A percentile compares a stretch with the other conserved stretches of the same genome.
Conservation (phyloP, 1,284 basidiomycete species). For the Wallemia mellicola region DNA sequence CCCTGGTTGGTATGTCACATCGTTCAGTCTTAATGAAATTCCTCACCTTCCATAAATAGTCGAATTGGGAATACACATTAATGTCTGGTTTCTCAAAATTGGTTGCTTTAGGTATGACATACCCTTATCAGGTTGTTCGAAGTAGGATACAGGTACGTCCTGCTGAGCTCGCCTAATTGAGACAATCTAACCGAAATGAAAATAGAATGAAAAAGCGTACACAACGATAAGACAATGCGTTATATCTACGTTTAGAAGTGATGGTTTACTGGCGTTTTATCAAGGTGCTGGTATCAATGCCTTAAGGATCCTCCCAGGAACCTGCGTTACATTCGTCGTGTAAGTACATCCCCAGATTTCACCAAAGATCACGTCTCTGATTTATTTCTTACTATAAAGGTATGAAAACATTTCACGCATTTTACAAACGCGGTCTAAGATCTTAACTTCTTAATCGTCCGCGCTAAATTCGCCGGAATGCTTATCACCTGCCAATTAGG, state of each 20-base stretch:
- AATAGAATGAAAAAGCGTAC: conserved; percentile 22
- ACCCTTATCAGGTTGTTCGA: conserved; percentile 90
- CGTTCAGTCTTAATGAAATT: conserved; percentile 44
- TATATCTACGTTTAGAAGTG: conserved; percentile 42
- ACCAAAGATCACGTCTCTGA: too few relatives aligned
- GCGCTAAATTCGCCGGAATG: neutral
- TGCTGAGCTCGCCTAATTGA: neutral
- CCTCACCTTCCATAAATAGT: conserved; percentile 37
- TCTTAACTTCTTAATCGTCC: too few relatives aligned
- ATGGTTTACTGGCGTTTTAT: conserved; percentile 68
- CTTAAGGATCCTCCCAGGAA: conserved; percentile 82
- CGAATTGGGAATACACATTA: conserved; percentile 66
- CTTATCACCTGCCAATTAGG: neutral
- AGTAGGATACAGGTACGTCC: conserved; percentile 58
- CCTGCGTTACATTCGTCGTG: conserved; percentile 91
- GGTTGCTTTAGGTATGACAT: conserved; percentile 53
- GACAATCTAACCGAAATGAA: neutral
- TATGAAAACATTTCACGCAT: neutral
- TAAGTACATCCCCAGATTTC: conserved; percentile 64
- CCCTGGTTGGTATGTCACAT: conserved; percentile 33
- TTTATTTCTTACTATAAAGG: too few relatives aligned
- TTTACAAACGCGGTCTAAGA: too few relatives aligned
- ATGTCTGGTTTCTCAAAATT: conserved; percentile 81
- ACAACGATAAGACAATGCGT: conserved; percentile 55
- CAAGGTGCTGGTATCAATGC: conserved; percentile 85